Percentiles rank a stretch among this genome's conserved stretches.
Evolutionary conservation across 192 early-diverging fungal genomes (phyloP).

Genomic region (Cetraspora pellucida): DNA sequence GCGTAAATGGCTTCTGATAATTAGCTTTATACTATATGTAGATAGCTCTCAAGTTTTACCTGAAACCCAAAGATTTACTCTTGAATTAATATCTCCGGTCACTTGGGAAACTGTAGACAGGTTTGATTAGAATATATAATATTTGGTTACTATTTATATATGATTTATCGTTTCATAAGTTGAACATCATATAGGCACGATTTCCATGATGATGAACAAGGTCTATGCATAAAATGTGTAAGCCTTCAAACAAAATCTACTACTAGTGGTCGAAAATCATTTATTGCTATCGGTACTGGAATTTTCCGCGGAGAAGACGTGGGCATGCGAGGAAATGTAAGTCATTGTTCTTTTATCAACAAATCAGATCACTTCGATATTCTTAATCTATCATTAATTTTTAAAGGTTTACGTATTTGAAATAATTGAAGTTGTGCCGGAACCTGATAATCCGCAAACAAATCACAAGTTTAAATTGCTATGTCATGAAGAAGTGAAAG

Average conservation of each 20-base stretch:
- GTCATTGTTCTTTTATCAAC: neutral
- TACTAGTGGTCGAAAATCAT: constrained; percentile 78
- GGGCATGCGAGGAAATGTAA: constrained; percentile 79
- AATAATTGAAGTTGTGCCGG: constrained; percentile 95
- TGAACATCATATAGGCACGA: constrained; percentile 41
- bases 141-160: constrained; percentile 2
- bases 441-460: constrained; percentile 90
- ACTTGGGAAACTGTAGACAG: constrained; percentile 94
- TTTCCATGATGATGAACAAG: constrained; percentile 84
- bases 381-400: constrained; percentile 14
- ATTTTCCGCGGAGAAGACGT: constrained; percentile 91
- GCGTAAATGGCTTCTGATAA: too few species aligned
- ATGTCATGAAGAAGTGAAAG: constrained; percentile 81
- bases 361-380: neutral
- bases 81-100: constrained; percentile 90
- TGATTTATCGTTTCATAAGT: constrained; percentile 37
- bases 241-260: constrained; percentile 86
- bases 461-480: constrained; percentile 89
- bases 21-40: constrained; percentile 24
- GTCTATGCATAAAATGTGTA: constrained; percentile 74
- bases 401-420: constrained; percentile 86
- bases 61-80: constrained; percentile 57
- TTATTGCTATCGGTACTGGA: constrained; percentile 87
- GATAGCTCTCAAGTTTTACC: constrained; percentile 61
- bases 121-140: constrained; percentile 36